These are phyloP conservation scores for Articulospora tetracladia DNA, from an alignment of 495 filamentous ascomycete genomes.

Conservation along the genomic window DNA sequence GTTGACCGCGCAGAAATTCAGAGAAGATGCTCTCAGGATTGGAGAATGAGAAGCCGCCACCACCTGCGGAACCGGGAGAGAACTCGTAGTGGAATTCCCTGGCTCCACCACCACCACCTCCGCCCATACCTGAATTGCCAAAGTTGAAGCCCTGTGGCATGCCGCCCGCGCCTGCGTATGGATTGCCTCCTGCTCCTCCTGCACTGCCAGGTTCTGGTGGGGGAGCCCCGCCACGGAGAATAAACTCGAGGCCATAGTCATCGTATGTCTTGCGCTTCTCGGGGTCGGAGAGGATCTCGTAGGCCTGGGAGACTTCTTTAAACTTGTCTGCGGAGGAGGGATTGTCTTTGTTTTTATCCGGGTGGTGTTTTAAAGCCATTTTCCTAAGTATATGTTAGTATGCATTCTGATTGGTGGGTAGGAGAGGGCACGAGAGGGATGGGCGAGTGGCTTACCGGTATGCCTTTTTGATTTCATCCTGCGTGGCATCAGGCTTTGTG, in stretches of 20 bases:
- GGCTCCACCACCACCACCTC: constrained; percentile 12
- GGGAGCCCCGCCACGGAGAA: constrained; percentile 75
- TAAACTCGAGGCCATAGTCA: constrained; percentile 88
- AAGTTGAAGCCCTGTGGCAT: constrained; percentile 47
- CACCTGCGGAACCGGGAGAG: constrained; percentile 52
- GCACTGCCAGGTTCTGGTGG: constrained; percentile 57
- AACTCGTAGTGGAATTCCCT: constrained; percentile 67
- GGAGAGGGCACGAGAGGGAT: constrained; percentile 4
- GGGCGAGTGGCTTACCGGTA: constrained; percentile 61
- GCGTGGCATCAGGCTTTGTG: constrained; percentile 71
- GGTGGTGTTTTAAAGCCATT: constrained; percentile 87
- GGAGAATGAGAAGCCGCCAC: constrained; percentile 69
- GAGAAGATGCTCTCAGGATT: constrained; percentile 80
- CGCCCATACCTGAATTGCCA: constrained; percentile 37
- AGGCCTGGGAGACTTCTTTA: constrained; percentile 93
- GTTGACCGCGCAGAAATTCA: constrained; percentile 65
- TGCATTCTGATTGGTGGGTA: not conserved
- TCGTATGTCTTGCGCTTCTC: constrained; percentile 97
- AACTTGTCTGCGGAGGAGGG: constrained; percentile 82
- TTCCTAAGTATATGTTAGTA: constrained; percentile 49
- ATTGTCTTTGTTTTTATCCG: constrained; percentile 96
- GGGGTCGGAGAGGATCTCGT: constrained; percentile 95
- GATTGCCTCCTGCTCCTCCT: constrained; percentile 39
- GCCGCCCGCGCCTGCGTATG: constrained; percentile 41
- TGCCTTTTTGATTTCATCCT: constrained; percentile 96